Conservation (phyloP, 495 filamentous ascomycete genomes). For the Ascodesmis nigricans region DNA sequence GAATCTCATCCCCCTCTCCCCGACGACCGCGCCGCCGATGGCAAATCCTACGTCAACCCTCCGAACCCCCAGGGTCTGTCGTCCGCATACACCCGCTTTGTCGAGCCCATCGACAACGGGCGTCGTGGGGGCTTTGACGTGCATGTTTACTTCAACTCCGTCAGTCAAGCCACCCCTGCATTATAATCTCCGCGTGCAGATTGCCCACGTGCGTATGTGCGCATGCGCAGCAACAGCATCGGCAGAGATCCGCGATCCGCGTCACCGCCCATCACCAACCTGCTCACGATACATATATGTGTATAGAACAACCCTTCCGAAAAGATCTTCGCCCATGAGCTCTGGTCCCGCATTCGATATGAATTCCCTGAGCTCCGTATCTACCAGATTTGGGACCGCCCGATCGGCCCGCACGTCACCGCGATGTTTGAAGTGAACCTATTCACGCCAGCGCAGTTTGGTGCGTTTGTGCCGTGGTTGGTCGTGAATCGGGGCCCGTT, state of each 20-base stretch:
- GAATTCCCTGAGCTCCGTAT: slow-evolving; percentile 80
- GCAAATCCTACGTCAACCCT: slow-evolving; percentile 42
- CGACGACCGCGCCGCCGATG: slow-evolving; percentile 32
- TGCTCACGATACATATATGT: background rate
- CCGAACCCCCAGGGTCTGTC: slow-evolving; percentile 38
- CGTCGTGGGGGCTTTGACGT: slow-evolving; percentile 44
- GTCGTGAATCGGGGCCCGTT: slow-evolving; percentile 64
- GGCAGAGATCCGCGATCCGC: too few species aligned
- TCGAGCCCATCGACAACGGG: slow-evolving; percentile 39
- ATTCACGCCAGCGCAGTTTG: slow-evolving; percentile 67
- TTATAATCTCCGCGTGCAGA: too few species aligned
- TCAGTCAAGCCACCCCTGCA: slow-evolving; percentile 4
- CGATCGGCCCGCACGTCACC: slow-evolving; percentile 60
- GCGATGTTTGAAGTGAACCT: slow-evolving; percentile 89
- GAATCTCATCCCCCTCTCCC: slow-evolving; percentile 39
- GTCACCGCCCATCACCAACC: too few species aligned
- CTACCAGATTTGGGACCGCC: slow-evolving; percentile 52
- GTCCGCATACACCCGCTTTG: slow-evolving; percentile 41
- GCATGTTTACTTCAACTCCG: slow-evolving; percentile 57
- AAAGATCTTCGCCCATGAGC: slow-evolving; percentile 38
- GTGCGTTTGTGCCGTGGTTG: slow-evolving; percentile 64
- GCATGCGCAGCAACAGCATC: too few species aligned
- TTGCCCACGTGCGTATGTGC: too few species aligned
- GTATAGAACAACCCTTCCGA: slow-evolving; percentile 36
- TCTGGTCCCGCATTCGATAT: slow-evolving; percentile 55